phyloP scores from a whole-genome alignment of 345 rosid species.

The Arabidopsis suecica region DNA sequence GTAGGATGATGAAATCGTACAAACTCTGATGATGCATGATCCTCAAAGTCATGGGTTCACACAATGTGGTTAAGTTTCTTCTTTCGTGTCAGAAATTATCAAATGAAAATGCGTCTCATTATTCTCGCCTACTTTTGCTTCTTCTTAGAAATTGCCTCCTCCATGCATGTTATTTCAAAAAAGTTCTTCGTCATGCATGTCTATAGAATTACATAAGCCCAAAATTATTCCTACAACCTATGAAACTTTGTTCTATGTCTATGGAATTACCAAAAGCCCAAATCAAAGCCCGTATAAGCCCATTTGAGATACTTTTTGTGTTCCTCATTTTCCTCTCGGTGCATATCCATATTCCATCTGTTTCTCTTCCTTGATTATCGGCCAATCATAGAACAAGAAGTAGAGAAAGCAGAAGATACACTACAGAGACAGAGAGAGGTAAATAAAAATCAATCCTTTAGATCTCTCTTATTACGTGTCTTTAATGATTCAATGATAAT shows the following conservation, averaged over 20 bases:
- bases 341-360: conserved; percentile 32
- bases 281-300: conserved; percentile 4
- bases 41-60: conserved; percentile 39
- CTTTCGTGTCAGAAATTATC: conserved; percentile 25
- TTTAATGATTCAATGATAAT: background rate
- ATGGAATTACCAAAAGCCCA: background rate
- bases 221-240: background rate
- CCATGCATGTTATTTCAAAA: background rate
- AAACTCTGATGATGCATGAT: conserved; percentile 22
- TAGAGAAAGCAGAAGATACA: conserved; percentile 24
- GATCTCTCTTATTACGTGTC: conserved; percentile 36
- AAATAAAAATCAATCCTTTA: conserved; percentile 33
- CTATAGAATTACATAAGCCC: too few relatives aligned
- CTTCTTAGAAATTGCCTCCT: background rate
- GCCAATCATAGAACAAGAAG: conserved; percentile 28
- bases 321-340: background rate
- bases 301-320: background rate
- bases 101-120: conserved; percentile 6
- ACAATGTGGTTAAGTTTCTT: conserved; percentile 15
- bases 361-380: conserved; percentile 36
- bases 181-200: background rate
- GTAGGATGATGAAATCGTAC: conserved; percentile 30
- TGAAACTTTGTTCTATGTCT: background rate
- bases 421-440: conserved; percentile 5
- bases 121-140: background rate